Evolutionary conservation across 2,329 filamentous ascomycete species (phyloP).

Genomic region (Hypoxylon sp.): DNA sequence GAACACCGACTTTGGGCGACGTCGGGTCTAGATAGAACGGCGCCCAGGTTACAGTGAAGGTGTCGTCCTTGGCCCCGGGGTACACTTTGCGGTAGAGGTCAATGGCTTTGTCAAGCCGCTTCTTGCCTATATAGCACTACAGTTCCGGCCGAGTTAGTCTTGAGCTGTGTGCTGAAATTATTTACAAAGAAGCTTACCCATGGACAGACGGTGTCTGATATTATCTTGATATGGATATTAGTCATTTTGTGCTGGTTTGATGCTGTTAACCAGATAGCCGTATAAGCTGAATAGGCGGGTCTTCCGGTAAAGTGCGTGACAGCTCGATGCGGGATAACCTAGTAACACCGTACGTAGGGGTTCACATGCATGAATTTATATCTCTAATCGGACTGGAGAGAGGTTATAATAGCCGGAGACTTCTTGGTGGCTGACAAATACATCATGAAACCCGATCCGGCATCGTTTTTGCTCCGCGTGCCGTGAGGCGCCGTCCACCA

Average conservation of each 20-base stretch:
- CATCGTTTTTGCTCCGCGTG: constrained; percentile 24
- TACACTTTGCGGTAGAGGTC: constrained; percentile 71
- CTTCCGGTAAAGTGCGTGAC: background rate
- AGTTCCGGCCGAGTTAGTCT: constrained; percentile 43
- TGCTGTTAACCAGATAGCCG: background rate
- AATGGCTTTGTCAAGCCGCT: constrained; percentile 80
- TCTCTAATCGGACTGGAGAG: constrained; percentile 10
- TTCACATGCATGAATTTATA: constrained; percentile 8
- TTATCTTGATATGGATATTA: constrained; percentile 80
- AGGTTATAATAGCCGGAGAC: background rate
- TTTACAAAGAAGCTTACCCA: constrained; percentile 54
- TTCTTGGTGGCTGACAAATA: constrained; percentile 37
- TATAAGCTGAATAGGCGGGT: background rate
- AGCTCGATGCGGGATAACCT: background rate
- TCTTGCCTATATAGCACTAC: constrained; percentile 83
- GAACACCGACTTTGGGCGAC: constrained; percentile 61
- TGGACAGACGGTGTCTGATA: constrained; percentile 86
- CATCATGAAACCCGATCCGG: constrained; percentile 27
- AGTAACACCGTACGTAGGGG: background rate
- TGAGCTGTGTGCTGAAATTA: constrained; percentile 12
- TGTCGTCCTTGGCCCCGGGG: constrained; percentile 70
- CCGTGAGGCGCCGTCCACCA: constrained; percentile 18
- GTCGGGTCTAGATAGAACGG: constrained; percentile 85
- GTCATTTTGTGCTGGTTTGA: constrained; percentile 75
- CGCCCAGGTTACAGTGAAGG: constrained; percentile 79